Base-by-base conservation (phyloP, 371 early-diverging fungal species). In the Paramicrosporidium saccamoebae region DNA sequence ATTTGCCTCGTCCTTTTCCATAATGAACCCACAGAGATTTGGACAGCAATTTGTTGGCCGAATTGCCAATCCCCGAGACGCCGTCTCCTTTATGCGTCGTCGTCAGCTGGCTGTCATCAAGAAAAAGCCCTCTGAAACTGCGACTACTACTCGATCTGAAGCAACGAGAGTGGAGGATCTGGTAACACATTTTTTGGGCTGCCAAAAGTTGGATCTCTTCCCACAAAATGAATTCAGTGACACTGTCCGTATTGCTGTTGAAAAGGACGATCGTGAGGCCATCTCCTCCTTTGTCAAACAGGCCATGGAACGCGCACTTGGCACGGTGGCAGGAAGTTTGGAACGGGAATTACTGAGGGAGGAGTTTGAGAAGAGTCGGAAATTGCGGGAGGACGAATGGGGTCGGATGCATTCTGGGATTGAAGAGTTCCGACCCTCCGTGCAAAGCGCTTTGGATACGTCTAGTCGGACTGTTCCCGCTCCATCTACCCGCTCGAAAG, bases 11-110 rank as follows among this genome's bases (percentile, higher is more conserved):
- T n/a, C n/a, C n/a, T n/a, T n/a, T n/a, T n/a, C n/a, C n/a, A n/a
- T n/a, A n/a, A 58, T 82, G 36, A 81, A 81, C 33, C 60, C 71
- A 3, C 59, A 63, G 35, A 46, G 64, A 14, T 78, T 86, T 33
- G 79, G 81, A 0, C 56, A 64, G 24, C 38, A 48, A 18, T 82
- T 75, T 48, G 60, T 58, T 4, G 60, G 67, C 10, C 39, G 45
- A 5, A 77, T 88, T 0, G 94, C 94, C n/a, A 96, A 96, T 38
- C 77, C 86, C 1, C 57, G 62, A 16, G 94, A 96, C 25, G 60
- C 82, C 20, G 39, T 96, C 4, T 53, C 58, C 18, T 73, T 90
- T 34, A 58, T 59, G 27, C 51, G 71, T 29, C 25, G 2, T 14
- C 31, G 7, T 13, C 16, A 3, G 14, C 14, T 7, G 11, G 29